Evolutionary conservation across 106 monocot species (phyloP).

Genomic region (Vanilla planifolia): DNA sequence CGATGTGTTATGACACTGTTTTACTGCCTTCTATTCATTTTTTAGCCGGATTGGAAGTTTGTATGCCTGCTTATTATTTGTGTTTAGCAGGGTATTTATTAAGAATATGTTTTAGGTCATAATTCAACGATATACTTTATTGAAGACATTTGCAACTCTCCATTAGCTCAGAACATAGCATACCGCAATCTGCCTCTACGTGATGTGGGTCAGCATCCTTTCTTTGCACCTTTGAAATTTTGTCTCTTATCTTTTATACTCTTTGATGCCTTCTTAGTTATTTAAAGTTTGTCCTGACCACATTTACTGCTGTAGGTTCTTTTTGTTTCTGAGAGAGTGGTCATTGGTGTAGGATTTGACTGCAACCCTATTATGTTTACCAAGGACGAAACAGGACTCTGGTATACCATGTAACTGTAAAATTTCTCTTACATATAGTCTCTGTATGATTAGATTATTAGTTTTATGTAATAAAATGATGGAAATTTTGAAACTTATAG

Average conservation of each 20-base stretch:
- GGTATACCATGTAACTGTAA: slow-evolving; percentile 32
- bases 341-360: slow-evolving; percentile 84
- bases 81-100: slow-evolving; percentile 3
- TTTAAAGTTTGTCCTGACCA: background rate
- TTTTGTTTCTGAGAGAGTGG: slow-evolving; percentile 85
- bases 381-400: slow-evolving; percentile 79
- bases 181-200: slow-evolving; percentile 90
- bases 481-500: background rate
- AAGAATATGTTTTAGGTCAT: slow-evolving; percentile 51
- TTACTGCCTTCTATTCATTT: background rate
- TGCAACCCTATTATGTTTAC: slow-evolving; percentile 89
- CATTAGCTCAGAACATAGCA: slow-evolving; percentile 81
- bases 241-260: background rate
- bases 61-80: background rate
- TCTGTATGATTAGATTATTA: background rate
- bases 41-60: background rate
- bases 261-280: background rate
- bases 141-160: slow-evolving; percentile 80
- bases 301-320: slow-evolving; percentile 45
- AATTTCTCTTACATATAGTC: background rate
- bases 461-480: background rate
- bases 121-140: slow-evolving; percentile 93
- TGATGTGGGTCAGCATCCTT: slow-evolving; percentile 99
- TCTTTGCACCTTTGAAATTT: slow-evolving; percentile 15
- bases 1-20: background rate